Conservation (phyloP, 495 filamentous ascomycete genomes). For the Podospora tetraspora region DNA sequence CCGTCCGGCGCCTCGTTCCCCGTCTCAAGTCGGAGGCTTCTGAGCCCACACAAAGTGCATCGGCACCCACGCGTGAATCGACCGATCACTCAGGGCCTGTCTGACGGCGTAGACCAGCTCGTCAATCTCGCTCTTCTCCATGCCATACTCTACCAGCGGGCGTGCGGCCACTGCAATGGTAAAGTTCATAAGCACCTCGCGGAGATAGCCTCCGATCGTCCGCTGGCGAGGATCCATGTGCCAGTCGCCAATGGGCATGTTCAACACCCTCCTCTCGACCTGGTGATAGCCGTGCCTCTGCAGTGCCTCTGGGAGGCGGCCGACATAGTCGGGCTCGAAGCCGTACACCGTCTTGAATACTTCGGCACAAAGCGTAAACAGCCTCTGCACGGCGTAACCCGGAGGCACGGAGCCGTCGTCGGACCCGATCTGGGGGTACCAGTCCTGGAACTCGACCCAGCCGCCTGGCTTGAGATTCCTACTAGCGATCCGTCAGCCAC, state of each 20-base stretch:
- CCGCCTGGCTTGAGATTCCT: constrained; percentile 59
- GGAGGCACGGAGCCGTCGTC: constrained; percentile 48
- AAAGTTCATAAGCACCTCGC: constrained; percentile 50
- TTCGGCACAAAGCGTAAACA: constrained; percentile 30
- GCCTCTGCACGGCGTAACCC: constrained; percentile 41
- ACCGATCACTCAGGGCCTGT: constrained; percentile 28
- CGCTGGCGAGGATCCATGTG: constrained; percentile 50
- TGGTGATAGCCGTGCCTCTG: constrained; percentile 48
- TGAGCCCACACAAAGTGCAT: constrained; percentile 42
- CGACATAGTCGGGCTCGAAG: constrained; percentile 38
- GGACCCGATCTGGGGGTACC: constrained; percentile 45
- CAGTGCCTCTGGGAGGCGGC: constrained; percentile 36
- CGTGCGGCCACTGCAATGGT: constrained; percentile 49
- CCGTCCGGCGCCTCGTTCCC: not conserved
- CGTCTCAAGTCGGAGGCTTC: constrained; percentile 29
- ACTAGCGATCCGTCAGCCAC: constrained; percentile 18
- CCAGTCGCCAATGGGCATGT: constrained; percentile 61
- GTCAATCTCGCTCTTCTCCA: constrained; percentile 35
- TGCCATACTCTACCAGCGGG: constrained; percentile 47
- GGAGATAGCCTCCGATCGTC: constrained; percentile 49
- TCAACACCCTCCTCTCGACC: constrained; percentile 45
- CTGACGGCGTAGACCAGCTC: constrained; percentile 27
- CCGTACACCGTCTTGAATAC: constrained; percentile 36
- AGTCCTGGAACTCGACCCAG: constrained; percentile 56
- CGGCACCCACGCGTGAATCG: constrained; percentile 40